Evolutionary conservation across 1,139 yeast genomes (phyloP).

Genomic region (Diutina scorzettiae): DNA sequence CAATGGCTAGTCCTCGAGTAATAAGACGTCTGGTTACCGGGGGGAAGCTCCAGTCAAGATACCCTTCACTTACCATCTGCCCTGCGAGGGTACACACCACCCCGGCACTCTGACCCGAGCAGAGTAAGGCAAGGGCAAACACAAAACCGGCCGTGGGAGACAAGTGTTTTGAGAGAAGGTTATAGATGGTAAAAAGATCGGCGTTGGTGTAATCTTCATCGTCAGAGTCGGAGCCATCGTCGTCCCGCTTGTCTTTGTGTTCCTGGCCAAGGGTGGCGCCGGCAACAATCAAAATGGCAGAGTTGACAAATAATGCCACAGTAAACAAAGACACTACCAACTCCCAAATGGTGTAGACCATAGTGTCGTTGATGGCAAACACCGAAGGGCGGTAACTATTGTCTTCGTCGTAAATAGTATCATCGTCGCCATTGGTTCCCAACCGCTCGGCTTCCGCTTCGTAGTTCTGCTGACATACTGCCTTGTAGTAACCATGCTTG

Average conservation of each 20-base stretch:
- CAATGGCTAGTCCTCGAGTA: slow-evolving; percentile 58
- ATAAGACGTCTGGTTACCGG: slow-evolving; percentile 72
- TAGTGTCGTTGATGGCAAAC: slow-evolving; percentile 57
- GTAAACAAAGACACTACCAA: slow-evolving; percentile 59
- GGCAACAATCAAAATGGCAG: slow-evolving; percentile 65
- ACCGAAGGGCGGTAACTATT: slow-evolving; percentile 49
- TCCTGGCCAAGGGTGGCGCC: slow-evolving; percentile 44
- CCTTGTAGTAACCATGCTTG: slow-evolving; percentile 40
- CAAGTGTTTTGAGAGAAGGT: slow-evolving; percentile 40
- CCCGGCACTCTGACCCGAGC: slow-evolving; percentile 77
- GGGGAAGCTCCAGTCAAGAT: slow-evolving; percentile 57
- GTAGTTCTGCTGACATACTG: neutral
- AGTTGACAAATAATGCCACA: slow-evolving; percentile 67
- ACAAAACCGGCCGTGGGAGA: slow-evolving; percentile 69
- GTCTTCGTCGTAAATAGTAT: neutral
- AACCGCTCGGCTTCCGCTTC: neutral
- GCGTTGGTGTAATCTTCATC: slow-evolving; percentile 31
- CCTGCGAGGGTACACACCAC: slow-evolving; percentile 84
- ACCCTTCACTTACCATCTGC: slow-evolving; percentile 78
- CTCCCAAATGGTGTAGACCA: slow-evolving; percentile 66
- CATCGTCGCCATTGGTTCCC: neutral
- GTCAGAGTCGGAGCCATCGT: neutral
- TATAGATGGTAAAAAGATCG: slow-evolving; percentile 60
- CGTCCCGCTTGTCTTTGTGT: slow-evolving; percentile 12
- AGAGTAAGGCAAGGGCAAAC: slow-evolving; percentile 63